Evolutionary conservation across 1,284 basidiomycete species (phyloP).

Genomic region (Taiwanofungus camphoratus): DNA sequence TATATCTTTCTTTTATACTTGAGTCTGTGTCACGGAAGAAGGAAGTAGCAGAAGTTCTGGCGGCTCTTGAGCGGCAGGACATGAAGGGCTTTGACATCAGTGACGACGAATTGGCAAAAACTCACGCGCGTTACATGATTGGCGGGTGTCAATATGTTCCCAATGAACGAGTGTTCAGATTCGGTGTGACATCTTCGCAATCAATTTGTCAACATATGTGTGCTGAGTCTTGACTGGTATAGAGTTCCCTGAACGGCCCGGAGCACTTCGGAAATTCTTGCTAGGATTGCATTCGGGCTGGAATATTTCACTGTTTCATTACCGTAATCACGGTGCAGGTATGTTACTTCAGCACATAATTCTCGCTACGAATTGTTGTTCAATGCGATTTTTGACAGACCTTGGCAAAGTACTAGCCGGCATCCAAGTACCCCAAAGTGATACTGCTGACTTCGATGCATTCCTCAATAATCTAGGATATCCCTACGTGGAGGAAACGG

Average conservation of each 20-base stretch:
- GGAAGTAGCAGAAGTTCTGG: constrained; percentile 68
- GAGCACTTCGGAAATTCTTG: constrained; percentile 88
- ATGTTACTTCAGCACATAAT: constrained; percentile 25
- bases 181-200: constrained; percentile 60
- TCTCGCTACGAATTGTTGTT: constrained; percentile 1
- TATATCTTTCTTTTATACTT: constrained; percentile 90
- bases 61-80: constrained; percentile 54
- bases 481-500: constrained; percentile 88
- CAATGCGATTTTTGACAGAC: constrained; percentile 43
- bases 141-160: constrained; percentile 76
- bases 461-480: constrained; percentile 83
- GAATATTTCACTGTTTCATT: constrained; percentile 98
- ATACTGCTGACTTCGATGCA: constrained; percentile 60
- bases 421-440: constrained; percentile 80
- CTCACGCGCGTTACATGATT: constrained; percentile 91
- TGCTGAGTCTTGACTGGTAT: no score
- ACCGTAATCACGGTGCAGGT: constrained; percentile 96
- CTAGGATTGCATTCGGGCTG: constrained; percentile 77
- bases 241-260: constrained; percentile 97
- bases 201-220: no score
- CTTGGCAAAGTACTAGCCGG: constrained; percentile 90
- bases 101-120: constrained; percentile 94
- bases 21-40: constrained; percentile 54
- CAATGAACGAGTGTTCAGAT: constrained; percentile 89
- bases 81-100: constrained; percentile 90